Conservation (phyloP, 2,329 filamentous ascomycete genomes). For the Knufia petricola region DNA sequence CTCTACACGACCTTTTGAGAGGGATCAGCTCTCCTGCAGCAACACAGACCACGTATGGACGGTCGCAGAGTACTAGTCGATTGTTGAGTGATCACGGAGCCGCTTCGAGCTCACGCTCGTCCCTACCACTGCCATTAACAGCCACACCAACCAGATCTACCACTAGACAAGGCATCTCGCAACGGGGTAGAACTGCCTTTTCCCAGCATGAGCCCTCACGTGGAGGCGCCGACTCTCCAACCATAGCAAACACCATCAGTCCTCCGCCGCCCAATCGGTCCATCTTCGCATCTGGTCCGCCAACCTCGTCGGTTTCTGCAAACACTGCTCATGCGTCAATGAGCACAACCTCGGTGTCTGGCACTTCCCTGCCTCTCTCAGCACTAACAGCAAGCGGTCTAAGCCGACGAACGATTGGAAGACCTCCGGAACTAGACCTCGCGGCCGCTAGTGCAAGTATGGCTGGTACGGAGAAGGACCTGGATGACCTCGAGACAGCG, state of each 20-base stretch:
- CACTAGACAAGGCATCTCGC: not conserved
- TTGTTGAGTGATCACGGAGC: not conserved
- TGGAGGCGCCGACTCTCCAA: not conserved
- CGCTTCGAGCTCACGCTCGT: constrained; percentile 3
- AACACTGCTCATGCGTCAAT: constrained; percentile 29
- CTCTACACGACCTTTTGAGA: constrained; percentile 6
- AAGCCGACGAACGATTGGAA: constrained; percentile 13
- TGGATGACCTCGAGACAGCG: constrained; percentile 25
- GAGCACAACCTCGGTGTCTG: constrained; percentile 24
- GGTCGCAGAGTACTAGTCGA: not conserved
- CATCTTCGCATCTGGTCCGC: constrained; percentile 28
- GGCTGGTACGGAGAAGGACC: constrained; percentile 26
- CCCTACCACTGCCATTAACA: not conserved
- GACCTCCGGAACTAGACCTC: constrained; percentile 11
- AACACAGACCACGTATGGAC: not conserved
- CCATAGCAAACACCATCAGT: constrained; percentile 18
- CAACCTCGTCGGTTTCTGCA: constrained; percentile 28
- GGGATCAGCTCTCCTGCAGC: constrained; percentile 5
- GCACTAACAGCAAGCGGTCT: constrained; percentile 19
- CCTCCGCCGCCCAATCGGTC: constrained; percentile 25
- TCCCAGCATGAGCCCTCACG: not conserved
- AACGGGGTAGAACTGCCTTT: not conserved
- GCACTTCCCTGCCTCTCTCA: constrained; percentile 24
- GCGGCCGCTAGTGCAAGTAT: constrained; percentile 9
- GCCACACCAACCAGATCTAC: not conserved